phyloP scores from a whole-genome alignment of 2,329 filamentous ascomycete genomes.

The Endothia cerciana region DNA sequence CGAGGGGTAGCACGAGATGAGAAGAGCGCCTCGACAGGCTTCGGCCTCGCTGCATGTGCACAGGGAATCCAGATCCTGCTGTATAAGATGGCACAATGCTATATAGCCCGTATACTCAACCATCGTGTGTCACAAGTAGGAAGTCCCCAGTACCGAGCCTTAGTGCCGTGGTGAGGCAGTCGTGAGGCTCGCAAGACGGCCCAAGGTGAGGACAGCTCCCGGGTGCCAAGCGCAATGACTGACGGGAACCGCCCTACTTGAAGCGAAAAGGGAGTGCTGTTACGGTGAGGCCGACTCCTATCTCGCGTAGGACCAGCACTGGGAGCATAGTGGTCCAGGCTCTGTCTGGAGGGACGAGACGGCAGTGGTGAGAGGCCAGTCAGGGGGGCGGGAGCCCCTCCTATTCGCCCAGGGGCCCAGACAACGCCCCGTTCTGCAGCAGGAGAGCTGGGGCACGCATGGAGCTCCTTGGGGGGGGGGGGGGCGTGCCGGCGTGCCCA shows the following conservation, averaged over 20 bases:
- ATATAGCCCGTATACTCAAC: not conserved
- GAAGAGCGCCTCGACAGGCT: not conserved
- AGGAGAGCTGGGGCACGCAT: slow-evolving; percentile 10
- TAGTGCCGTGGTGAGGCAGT: not conserved
- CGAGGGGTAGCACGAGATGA: not conserved
- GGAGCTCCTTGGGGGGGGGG: slow-evolving; percentile 7
- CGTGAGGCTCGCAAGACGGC: no score
- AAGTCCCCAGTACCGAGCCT: not conserved
- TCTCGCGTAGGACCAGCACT: slow-evolving; percentile 22
- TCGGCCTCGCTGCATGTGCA: not conserved
- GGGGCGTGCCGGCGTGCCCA: not conserved
- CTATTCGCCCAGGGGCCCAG: slow-evolving; percentile 9
- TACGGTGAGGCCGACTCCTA: slow-evolving; percentile 27
- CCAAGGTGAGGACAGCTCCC: no score
- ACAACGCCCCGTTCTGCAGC: slow-evolving; percentile 9
- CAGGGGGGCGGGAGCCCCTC: slow-evolving; percentile 13
- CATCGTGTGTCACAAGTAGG: not conserved
- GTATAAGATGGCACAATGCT: not conserved
- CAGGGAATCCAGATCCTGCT: not conserved
- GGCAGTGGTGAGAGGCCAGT: not conserved
- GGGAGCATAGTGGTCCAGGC: slow-evolving; percentile 29
- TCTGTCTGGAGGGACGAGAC: not conserved
- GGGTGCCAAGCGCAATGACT: not conserved
- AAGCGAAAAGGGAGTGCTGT: slow-evolving; percentile 19
- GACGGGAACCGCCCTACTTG: not conserved